Percentiles rank a stretch among this genome's conserved stretches.
Evolutionary conservation across 2,329 filamentous ascomycete genomes (phyloP).

Genomic region (Akanthomyces dipterigenus): DNA sequence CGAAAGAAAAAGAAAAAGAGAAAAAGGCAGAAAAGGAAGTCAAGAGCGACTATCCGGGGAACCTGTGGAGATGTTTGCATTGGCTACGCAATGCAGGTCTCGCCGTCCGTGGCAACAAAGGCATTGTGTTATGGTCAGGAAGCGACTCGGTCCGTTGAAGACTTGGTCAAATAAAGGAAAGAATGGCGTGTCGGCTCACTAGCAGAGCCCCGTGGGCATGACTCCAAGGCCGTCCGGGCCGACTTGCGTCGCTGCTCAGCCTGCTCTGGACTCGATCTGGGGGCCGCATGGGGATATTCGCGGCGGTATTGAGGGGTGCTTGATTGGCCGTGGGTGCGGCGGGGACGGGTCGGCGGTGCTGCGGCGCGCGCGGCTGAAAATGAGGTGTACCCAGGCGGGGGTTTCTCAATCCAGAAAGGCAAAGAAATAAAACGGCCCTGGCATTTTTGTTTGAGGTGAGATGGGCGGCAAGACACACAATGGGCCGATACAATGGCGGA

Average conservation of each 20-base stretch:
- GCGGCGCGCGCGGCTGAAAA: neutral
- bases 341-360: neutral
- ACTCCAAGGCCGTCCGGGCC: neutral
- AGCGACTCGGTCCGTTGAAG: neutral
- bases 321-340: neutral
- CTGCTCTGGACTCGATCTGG: slow-evolving; percentile 7
- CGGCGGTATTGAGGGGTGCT: slow-evolving; percentile 6
- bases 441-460: neutral
- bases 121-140: neutral
- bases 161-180: neutral
- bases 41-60: neutral
- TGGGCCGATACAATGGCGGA: neutral
- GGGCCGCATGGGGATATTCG: slow-evolving; percentile 8
- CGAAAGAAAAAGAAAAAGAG: neutral
- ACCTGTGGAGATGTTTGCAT: neutral
- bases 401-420: neutral
- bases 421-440: neutral
- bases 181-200: neutral
- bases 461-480: neutral
- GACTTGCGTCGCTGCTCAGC: neutral
- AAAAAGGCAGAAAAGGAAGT: no score
- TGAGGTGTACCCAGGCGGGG: neutral
- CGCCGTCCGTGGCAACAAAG: neutral
- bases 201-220: neutral
- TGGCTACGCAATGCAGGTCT: neutral